Evolutionary conservation across 1,139 yeast genomes (phyloP), one percentile per base, ranked within the genome.

Genomic region (Kodamaea fungicola): DNA sequence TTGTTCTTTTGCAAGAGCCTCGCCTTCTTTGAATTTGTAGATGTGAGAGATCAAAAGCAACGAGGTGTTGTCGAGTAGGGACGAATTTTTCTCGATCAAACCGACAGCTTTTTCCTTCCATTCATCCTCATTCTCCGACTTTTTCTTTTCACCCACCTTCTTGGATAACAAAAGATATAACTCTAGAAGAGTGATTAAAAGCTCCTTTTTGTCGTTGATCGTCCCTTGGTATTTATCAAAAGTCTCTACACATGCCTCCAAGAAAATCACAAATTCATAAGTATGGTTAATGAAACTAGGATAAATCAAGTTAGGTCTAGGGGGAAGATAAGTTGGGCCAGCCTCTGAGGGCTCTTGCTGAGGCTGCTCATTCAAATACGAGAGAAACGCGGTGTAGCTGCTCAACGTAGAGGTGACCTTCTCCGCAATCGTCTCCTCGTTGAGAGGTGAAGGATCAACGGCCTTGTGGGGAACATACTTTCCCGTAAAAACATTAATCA

Each of bases 401-500:
- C 83, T 83, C 31, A 83, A 61, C 1, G 60, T 39, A 3, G 58
- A 22, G 49, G 52, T 2, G 47, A 32, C 42, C 27, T 36, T 39
- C 13, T 36, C 41, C 10, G 35, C 28, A 7, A 29, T 39, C 43
- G 12, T 28, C 35, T 36, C 49, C 30, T 35, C 40, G 30, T 16
- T 35, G 9, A 40, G 41, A 26, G 30, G n/a, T 33, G 25, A 41
- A 3, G 36, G 36, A 4, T 29, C 29, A 21, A 34, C 24, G 10
- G 41, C 31, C 41, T 28, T 33, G 31, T 8, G 31, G 1, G 92
- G 85, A 12, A 62, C 62, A 53, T 83, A 92, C 41, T 76, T 79
- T 0, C 97, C 97, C 0, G 97, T 90, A 55, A 92, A 92, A 1
- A 90, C 84, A 30, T 85, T 84, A 40, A 92, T 90, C 39, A 90